Conservation (phyloP, 2,329 filamentous ascomycete genomes). For the Capronia americana region DNA sequence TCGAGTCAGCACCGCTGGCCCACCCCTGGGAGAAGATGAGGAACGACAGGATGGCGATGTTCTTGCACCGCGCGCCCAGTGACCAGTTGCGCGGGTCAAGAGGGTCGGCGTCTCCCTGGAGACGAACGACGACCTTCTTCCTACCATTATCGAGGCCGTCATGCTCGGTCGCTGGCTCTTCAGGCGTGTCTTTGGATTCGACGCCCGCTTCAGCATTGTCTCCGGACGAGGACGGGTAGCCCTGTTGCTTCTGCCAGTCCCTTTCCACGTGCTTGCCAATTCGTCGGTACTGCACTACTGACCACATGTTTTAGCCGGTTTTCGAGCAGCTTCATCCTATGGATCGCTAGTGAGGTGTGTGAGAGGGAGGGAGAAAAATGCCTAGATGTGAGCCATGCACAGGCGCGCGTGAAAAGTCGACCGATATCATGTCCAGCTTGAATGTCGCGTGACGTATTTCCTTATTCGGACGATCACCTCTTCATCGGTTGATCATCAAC, state of each 20-base stretch:
- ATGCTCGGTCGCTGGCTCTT: not conserved
- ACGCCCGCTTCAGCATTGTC: not conserved
- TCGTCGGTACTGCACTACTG: not conserved
- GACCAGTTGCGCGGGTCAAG: slow-evolving; percentile 26
- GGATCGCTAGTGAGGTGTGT: not conserved
- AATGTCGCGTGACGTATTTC: not conserved
- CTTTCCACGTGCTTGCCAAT: not conserved
- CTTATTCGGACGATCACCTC: not conserved
- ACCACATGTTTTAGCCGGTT: not conserved
- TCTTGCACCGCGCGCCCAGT: not conserved
- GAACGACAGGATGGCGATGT: slow-evolving; percentile 11
- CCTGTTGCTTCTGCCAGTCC: not conserved
- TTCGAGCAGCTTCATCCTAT: not conserved
- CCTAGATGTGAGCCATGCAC: not conserved
- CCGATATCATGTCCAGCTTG: not conserved
- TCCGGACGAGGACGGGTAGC: not conserved
- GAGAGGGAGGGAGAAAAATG: not conserved
- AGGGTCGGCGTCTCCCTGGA: slow-evolving; percentile 42
- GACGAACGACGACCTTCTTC: slow-evolving; percentile 2
- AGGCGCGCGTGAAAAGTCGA: not conserved
- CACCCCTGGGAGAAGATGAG: slow-evolving; percentile 19
- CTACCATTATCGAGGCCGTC: not conserved
- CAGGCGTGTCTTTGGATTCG: not conserved
- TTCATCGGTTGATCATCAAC: not conserved
- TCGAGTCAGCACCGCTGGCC: slow-evolving; percentile 18